Evolutionary conservation across 768 basidiomycete genomes (phyloP), one percentile per base, ranked within the genome.

Genomic region (Fistulinella prunicolor): DNA sequence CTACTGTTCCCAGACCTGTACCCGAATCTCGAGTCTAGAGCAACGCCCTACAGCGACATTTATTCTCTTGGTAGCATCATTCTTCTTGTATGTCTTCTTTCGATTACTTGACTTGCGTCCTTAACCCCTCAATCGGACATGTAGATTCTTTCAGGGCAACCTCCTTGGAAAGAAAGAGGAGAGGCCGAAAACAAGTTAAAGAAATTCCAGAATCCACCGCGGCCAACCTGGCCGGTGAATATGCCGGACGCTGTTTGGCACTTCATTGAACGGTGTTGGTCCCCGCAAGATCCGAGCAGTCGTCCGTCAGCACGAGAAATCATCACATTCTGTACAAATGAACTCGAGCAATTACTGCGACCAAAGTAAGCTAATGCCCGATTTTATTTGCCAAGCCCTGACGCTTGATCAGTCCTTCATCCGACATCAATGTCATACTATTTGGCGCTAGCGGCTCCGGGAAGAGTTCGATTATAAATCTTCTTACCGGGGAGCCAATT

Each of bases 31-130:
- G 16, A n/a, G 14, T 6, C 10, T 3, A 24, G 28, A 3, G 29
- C 42, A 14, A 52, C 42, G 9, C 37, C 49, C 0, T 6, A 9
- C 2, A 29, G 32, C 17, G 51, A 52, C 23, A 44, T 52, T 6
- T 52, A 49, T n/a, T 43, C 51, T 12, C 14, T 52, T 16, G 51
- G 51, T 1, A 43, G 37, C 16, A 52, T 52, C 32, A 26, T 51
- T 6, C n/a, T 44, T 28, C 45, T 52, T 12, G 51, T 53, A 17
- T 4, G 30, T 14, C 13, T 14, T 32, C 13, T 14, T 6, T 28
- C 28, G 23, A 7, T 32, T 32, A 4, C 30, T 14, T 14, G 9
- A 8, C 30, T 32, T 14, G n/a, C n/a, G n/a, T 14, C 9, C 4
- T 8, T 7, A 6, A 5, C 4, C 14, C 19, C 20, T 35, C 8